phyloP scores from a whole-genome alignment of 192 early-diverging fungal genomes.

The Gorgonomyces haynaldii region DNA sequence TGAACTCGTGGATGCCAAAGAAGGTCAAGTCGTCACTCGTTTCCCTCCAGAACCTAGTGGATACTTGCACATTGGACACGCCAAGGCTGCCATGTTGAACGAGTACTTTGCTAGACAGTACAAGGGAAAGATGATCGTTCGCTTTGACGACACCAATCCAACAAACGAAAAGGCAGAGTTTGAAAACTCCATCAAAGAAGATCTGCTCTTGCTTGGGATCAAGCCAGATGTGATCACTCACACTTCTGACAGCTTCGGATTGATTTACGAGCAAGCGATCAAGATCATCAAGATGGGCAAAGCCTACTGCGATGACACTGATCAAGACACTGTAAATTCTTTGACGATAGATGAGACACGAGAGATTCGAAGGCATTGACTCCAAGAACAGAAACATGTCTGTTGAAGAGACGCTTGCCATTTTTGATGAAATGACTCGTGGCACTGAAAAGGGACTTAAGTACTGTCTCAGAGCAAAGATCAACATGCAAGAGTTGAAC shows the following conservation, averaged over 20 bases:
- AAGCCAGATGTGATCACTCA: constrained; percentile 63
- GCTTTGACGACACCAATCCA: constrained; percentile 99
- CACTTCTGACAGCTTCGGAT: constrained; percentile 89
- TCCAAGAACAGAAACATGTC: constrained; percentile 71
- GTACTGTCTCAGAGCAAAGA: constrained; percentile 92
- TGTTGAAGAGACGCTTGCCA: constrained; percentile 81
- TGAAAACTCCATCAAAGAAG: constrained; percentile 90
- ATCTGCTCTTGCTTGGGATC: constrained; percentile 81
- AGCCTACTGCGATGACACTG: constrained; percentile 91
- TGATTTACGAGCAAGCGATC: constrained; percentile 72
- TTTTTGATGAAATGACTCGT: constrained; percentile 85
- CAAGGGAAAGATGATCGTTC: constrained; percentile 84
- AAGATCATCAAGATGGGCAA: constrained; percentile 74
- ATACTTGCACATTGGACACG: constrained; percentile 99
- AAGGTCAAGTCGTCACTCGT: constrained; percentile 88
- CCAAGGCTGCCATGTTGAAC: constrained; percentile 96
- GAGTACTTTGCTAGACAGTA: constrained; percentile 88
- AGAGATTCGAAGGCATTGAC: constrained; percentile 73
- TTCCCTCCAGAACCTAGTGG: constrained; percentile 99
- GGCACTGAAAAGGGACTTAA: constrained; percentile 68
- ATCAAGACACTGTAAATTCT: constrained; percentile 45
- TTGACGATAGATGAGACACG: constrained; percentile 59
- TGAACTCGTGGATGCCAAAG: constrained; percentile 61
- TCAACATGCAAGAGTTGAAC: constrained; percentile 75
- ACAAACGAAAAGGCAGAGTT: constrained; percentile 94